Conservation (phyloP, 2,329 filamentous ascomycete genomes). For the Chrysoporthe puriensis region DNA sequence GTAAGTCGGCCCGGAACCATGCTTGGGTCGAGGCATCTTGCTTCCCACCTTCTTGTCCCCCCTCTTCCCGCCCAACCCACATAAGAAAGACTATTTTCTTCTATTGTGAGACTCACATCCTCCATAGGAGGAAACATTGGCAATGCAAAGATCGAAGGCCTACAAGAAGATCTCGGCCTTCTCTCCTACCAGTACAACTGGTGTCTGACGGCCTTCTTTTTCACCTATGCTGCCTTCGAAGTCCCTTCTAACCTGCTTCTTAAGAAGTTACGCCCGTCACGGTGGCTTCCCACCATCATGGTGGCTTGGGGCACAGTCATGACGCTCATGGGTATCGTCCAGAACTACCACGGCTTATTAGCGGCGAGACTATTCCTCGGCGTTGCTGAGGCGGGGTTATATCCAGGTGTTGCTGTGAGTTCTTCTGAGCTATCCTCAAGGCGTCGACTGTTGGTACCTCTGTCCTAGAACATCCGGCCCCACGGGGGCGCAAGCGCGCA, state of each 20-base stretch:
- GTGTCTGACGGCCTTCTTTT: slow-evolving; percentile 74
- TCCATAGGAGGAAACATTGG: slow-evolving; percentile 56
- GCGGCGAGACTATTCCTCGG: slow-evolving; percentile 62
- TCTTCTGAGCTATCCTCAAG: too few relatives aligned
- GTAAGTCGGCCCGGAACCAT: slow-evolving; percentile 30
- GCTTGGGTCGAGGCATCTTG: too few relatives aligned
- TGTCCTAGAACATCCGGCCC: too few relatives aligned
- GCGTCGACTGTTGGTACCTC: too few relatives aligned
- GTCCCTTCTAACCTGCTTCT: slow-evolving; percentile 77
- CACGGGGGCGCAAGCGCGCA: too few relatives aligned
- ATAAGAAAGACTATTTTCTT: slow-evolving; percentile 58
- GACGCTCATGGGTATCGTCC: slow-evolving; percentile 58
- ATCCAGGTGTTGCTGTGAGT: slow-evolving; percentile 61
- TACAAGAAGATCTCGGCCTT: slow-evolving; percentile 59
- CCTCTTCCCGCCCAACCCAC: too few relatives aligned
- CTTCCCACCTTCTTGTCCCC: too few relatives aligned
- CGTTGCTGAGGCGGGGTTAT: slow-evolving; percentile 67
- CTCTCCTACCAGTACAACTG: slow-evolving; percentile 71
- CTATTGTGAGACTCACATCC: slow-evolving; percentile 50
- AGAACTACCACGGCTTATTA: slow-evolving; percentile 51
- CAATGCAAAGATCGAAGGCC: slow-evolving; percentile 68
- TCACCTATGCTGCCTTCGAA: slow-evolving; percentile 78
- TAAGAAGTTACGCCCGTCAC: slow-evolving; percentile 71
- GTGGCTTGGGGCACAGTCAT: slow-evolving; percentile 57
- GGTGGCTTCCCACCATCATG: slow-evolving; percentile 81